These are phyloP conservation scores for Aureobasidium mangrovei DNA, from an alignment of 2,329 filamentous ascomycete species.

Conservation along the genomic window DNA sequence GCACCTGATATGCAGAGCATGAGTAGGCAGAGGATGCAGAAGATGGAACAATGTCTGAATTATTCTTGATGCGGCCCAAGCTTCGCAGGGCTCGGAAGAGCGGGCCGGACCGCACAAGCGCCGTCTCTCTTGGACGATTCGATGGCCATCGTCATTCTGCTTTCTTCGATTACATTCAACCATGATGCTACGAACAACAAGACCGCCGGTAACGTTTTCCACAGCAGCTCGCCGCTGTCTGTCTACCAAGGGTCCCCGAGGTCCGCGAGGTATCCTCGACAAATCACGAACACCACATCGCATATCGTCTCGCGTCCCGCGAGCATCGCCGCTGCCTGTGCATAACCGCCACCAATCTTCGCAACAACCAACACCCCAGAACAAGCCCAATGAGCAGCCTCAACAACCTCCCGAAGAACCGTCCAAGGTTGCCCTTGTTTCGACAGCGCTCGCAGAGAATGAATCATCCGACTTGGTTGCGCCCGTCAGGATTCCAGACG, in stretches of 20 bases:
- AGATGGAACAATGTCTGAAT: not conserved
- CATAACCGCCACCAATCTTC: slow-evolving; percentile 11
- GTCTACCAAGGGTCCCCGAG: slow-evolving; percentile 19
- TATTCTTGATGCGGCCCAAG: slow-evolving; percentile 10
- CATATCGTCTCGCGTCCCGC: not conserved
- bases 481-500: slow-evolving; percentile 53
- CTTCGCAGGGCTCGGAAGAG: not conserved
- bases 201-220: slow-evolving; percentile 17
- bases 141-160: slow-evolving; percentile 3
- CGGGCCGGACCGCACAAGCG: slow-evolving; percentile 2
- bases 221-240: slow-evolving; percentile 11
- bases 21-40: too few species aligned
- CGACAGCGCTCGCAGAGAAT: slow-evolving; percentile 37
- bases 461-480: slow-evolving; percentile 44
- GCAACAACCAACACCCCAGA: not conserved
- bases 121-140: too few species aligned
- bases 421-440: slow-evolving; percentile 34
- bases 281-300: slow-evolving; percentile 10
- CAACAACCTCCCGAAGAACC: slow-evolving; percentile 19
- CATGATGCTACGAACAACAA: slow-evolving; percentile 9
- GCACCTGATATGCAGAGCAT: too few species aligned
- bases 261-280: slow-evolving; percentile 17
- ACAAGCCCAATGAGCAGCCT: slow-evolving; percentile 9
- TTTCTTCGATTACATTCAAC: not conserved
- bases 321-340: not conserved